Evolutionary conservation across 116 monocot genomes (phyloP).

Genomic region (Papilionanthe hybrid): DNA sequence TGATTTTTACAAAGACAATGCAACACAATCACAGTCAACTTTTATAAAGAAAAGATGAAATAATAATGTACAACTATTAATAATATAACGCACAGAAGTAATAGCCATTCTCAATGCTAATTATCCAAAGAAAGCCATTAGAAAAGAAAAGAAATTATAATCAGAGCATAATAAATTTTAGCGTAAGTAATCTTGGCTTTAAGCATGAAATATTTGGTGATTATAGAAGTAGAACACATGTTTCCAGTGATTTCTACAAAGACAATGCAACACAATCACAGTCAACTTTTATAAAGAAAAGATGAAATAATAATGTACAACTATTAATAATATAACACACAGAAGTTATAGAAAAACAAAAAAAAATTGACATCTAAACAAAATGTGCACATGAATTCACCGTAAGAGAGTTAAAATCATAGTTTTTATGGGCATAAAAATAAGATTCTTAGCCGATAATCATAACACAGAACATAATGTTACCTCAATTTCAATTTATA

Average conservation of each 20-base stretch:
- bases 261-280: neutral
- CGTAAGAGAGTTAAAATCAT: neutral
- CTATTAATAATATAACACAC: neutral
- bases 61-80: neutral
- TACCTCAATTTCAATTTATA: neutral
- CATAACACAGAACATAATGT: neutral
- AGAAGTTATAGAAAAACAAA: neutral
- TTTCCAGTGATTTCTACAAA: neutral
- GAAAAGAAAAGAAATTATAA: neutral
- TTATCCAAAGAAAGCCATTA: neutral
- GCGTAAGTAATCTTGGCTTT: neutral
- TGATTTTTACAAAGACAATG: slow-evolving; percentile 2
- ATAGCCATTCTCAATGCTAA: neutral
- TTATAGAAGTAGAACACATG: neutral
- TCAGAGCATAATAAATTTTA: no score
- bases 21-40: neutral
- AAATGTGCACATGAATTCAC: neutral
- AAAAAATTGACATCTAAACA: neutral
- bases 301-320: neutral
- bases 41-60: neutral
- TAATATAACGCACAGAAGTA: neutral
- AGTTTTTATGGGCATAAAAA: neutral
- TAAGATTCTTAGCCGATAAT: neutral
- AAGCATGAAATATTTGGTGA: neutral
- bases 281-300: slow-evolving; percentile 1